These are phyloP conservation scores for Leishmania amazonensis DNA, from an alignment of 208 protist genomes.

Conservation along the genomic window DNA sequence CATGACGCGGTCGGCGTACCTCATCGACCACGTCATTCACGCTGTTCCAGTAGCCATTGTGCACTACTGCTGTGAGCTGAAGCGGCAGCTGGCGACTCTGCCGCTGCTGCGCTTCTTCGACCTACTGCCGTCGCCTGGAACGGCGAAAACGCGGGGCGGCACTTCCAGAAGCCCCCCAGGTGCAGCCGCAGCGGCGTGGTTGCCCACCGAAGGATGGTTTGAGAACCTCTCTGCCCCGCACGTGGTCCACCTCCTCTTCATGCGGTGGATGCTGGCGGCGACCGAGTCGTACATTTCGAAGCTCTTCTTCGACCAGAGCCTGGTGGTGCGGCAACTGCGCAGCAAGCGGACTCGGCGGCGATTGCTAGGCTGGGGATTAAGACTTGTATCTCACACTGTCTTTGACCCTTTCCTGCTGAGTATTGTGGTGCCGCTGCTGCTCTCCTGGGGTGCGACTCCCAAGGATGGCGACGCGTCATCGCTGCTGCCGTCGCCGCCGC, in stretches of 20 bases:
- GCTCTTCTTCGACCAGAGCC: constrained; percentile 59
- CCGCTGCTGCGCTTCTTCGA: constrained; percentile 63
- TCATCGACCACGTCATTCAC: constrained; percentile 67
- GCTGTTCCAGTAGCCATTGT: constrained; percentile 59
- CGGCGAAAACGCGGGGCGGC: neutral
- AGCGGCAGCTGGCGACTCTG: constrained; percentile 63
- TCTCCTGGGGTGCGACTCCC: constrained; percentile 7
- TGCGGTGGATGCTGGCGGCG: constrained; percentile 41
- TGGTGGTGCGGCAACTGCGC: constrained; percentile 73
- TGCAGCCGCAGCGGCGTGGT: constrained; percentile 13
- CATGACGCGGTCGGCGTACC: constrained; percentile 39
- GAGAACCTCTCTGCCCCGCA: constrained; percentile 8
- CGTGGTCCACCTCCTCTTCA: constrained; percentile 36
- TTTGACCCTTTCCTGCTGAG: constrained; percentile 75
- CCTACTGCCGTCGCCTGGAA: constrained; percentile 6
- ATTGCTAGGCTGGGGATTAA: constrained; percentile 59
- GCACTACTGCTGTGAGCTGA: constrained; percentile 66
- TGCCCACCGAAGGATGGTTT: constrained; percentile 26
- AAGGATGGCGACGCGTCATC: neutral
- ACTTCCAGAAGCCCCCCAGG: neutral
- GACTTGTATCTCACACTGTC: constrained; percentile 55
- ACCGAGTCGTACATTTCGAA: constrained; percentile 59
- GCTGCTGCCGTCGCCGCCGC: neutral
- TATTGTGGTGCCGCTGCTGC: constrained; percentile 59
- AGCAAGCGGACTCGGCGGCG: constrained; percentile 57